Percentiles rank a stretch among this genome's conserved stretches.
Conservation (phyloP, 306 rosid species). For the Sechiopsis laciniata region DNA sequence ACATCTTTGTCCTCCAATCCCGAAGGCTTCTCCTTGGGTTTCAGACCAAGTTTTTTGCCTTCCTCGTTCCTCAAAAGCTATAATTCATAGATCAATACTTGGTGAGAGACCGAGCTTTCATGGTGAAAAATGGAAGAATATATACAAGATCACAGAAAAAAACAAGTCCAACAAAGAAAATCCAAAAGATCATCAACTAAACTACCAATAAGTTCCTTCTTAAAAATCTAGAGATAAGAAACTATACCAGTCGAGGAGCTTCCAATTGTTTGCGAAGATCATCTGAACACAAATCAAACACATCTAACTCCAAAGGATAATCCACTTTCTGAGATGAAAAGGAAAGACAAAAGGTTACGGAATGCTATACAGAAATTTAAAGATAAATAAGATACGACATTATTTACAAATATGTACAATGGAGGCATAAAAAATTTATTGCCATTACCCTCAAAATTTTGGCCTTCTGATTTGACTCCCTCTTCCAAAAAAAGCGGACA, state of each 20-base stretch:
- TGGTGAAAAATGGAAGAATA: not conserved
- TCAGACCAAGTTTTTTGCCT: conserved; percentile 78
- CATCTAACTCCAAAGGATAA: conserved; percentile 89
- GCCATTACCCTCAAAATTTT: conserved; percentile 85
- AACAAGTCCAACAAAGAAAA: not conserved
- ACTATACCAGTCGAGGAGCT: conserved; percentile 70
- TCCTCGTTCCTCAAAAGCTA: conserved; percentile 80
- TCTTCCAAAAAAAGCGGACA: conserved; percentile 99
- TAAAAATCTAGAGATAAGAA: not conserved
- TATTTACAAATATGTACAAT: not conserved
- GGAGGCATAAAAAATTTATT: not conserved
- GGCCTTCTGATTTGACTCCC: conserved; percentile 97
- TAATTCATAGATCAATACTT: not conserved
- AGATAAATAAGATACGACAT: not conserved
- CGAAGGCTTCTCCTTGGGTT: conserved; percentile 57
- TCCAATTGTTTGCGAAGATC: conserved; percentile 77
- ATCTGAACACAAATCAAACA: conserved; percentile 87
- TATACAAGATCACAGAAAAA: not conserved
- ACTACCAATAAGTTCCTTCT: not conserved
- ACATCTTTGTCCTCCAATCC: conserved; percentile 54
- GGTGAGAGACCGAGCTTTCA: not conserved
- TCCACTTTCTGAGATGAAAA: conserved; percentile 79
- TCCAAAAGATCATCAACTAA: not conserved
- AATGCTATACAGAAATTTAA: not conserved
- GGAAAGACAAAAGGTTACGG: conserved; percentile 19